phyloP scores from a whole-genome alignment of 1,139 yeast genomes.

The Zygosaccharomyces sapae region DNA sequence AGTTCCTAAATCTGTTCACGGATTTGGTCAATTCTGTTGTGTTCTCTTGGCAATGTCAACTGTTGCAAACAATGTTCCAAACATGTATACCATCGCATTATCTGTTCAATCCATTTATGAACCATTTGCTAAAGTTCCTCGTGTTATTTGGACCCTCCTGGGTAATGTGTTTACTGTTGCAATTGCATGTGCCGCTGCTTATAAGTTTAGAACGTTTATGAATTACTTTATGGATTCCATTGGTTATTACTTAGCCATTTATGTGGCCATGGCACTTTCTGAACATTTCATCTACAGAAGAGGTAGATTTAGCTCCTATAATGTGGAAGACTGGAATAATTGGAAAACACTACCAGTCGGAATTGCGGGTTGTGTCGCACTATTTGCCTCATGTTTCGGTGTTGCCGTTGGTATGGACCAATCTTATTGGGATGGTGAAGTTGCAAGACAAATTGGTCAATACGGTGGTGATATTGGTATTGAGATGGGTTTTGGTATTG shows the following conservation, averaged over 20 bases:
- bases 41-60: slow-evolving; percentile 78
- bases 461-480: slow-evolving; percentile 85
- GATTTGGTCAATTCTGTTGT: slow-evolving; percentile 84
- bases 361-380: slow-evolving; percentile 67
- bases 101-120: slow-evolving; percentile 81
- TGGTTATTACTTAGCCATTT: slow-evolving; percentile 85
- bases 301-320: slow-evolving; percentile 54
- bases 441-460: slow-evolving; percentile 57
- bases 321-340: slow-evolving; percentile 57
- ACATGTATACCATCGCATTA: slow-evolving; percentile 84
- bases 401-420: slow-evolving; percentile 82
- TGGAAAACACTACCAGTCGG: slow-evolving; percentile 63
- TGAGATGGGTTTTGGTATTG: slow-evolving; percentile 66
- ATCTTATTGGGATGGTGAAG: slow-evolving; percentile 73
- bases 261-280: slow-evolving; percentile 62
- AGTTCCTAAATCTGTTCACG: slow-evolving; percentile 75
- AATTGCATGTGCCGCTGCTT: slow-evolving; percentile 81
- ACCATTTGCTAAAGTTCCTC: slow-evolving; percentile 64
- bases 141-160: slow-evolving; percentile 70
- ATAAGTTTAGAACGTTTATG: slow-evolving; percentile 66
- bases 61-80: slow-evolving; percentile 84
- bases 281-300: slow-evolving; percentile 76
- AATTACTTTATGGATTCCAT: slow-evolving; percentile 82
- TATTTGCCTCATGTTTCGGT: slow-evolving; percentile 80
- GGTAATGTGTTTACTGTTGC: slow-evolving; percentile 77